Evolutionary conservation across 495 filamentous ascomycete genomes (phyloP).

Genomic region (Pyrenula massariospora): DNA sequence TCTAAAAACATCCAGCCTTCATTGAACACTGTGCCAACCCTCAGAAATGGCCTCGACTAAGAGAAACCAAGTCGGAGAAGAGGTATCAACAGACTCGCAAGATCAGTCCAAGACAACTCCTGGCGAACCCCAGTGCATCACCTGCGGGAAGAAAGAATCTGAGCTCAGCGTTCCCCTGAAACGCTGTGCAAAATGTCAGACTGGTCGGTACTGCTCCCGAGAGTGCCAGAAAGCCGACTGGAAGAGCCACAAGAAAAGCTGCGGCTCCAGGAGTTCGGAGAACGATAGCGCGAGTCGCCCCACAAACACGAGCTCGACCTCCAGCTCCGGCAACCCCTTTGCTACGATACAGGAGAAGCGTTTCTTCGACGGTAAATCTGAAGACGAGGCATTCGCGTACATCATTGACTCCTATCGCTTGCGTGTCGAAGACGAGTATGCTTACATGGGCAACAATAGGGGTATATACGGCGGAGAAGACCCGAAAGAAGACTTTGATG

Average conservation of each 20-base stretch:
- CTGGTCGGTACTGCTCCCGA: not conserved
- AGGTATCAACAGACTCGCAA: too few relatives aligned
- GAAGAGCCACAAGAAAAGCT: not conserved
- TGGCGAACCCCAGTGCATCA: too few relatives aligned
- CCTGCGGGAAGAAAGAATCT: too few relatives aligned
- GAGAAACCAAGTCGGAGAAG: too few relatives aligned
- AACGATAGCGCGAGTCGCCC: not conserved
- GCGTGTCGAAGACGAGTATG: constrained; percentile 26
- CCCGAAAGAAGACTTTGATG: too few relatives aligned
- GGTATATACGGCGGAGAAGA: too few relatives aligned
- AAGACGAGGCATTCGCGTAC: constrained; percentile 24
- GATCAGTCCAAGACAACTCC: too few relatives aligned
- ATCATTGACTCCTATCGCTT: constrained; percentile 37
- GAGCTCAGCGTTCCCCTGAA: too few relatives aligned
- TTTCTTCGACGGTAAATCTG: constrained; percentile 12
- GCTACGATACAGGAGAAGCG: not conserved
- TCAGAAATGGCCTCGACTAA: too few relatives aligned
- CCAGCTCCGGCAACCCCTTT: too few relatives aligned
- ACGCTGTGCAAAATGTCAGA: not conserved
- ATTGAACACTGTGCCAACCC: too few relatives aligned
- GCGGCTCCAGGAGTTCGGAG: not conserved
- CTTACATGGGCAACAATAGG: constrained; percentile 9
- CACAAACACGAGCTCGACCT: not conserved
- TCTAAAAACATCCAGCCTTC: too few relatives aligned
- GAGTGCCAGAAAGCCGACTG: not conserved